Conservation (phyloP, 2,329 filamentous ascomycete genomes). For the Shiraia sp. region DNA sequence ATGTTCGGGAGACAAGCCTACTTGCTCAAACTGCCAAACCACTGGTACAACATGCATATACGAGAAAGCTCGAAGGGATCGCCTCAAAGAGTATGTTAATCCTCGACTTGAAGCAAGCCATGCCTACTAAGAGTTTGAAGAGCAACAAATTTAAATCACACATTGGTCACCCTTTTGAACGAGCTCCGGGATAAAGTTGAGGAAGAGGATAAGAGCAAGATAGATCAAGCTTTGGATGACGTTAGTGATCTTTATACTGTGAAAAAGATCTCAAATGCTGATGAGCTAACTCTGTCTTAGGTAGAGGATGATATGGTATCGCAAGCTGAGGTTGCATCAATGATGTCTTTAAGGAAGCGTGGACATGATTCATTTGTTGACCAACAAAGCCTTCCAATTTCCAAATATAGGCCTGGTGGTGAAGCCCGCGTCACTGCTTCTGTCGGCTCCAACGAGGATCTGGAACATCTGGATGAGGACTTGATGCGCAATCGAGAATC, state of each 20-base stretch:
- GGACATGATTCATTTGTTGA: slow-evolving; percentile 3
- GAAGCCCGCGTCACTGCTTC: slow-evolving; percentile 26
- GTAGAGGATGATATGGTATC: slow-evolving; percentile 23
- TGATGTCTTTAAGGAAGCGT: slow-evolving; percentile 18
- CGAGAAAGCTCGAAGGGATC: slow-evolving; percentile 28
- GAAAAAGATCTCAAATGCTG: neutral
- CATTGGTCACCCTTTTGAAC: slow-evolving; percentile 17
- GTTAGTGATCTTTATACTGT: slow-evolving; percentile 9
- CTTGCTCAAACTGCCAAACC: slow-evolving; percentile 20
- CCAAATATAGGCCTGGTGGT: slow-evolving; percentile 15
- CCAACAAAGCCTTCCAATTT: neutral
- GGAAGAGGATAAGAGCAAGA: slow-evolving; percentile 17
- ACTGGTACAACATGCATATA: slow-evolving; percentile 21
- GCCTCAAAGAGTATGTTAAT: slow-evolving; percentile 22
- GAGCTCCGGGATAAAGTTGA: slow-evolving; percentile 19
- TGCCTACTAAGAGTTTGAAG: slow-evolving; percentile 2
- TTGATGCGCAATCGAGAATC: slow-evolving; percentile 30
- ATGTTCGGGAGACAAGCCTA: slow-evolving; percentile 28
- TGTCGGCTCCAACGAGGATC: slow-evolving; percentile 33
- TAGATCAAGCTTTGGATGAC: slow-evolving; percentile 20
- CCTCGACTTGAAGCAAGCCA: too few relatives aligned
- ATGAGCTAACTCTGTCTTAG: slow-evolving; percentile 5
- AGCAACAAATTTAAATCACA: slow-evolving; percentile 25
- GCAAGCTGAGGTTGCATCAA: neutral
- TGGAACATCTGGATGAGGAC: slow-evolving; percentile 37